These are phyloP conservation scores for Penicillium soppii DNA, from an alignment of 495 filamentous ascomycete genomes.

Conservation along the genomic window DNA sequence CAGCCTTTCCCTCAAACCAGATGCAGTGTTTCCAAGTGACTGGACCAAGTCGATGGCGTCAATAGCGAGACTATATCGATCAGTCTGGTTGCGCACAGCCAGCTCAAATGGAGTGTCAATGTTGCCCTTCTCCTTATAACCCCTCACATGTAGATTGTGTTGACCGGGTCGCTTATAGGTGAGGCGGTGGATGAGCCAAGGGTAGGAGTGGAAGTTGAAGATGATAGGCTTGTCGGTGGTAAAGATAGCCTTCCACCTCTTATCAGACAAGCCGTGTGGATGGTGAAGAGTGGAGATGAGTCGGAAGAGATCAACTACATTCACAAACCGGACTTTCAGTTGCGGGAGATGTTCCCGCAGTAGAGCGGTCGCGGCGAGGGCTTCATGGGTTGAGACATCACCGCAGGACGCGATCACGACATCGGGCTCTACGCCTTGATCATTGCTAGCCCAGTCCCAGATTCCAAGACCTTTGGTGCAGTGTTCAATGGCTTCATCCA, in stretches of 20 bases:
- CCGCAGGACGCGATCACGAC: constrained; percentile 70
- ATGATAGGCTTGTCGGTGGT: constrained; percentile 66
- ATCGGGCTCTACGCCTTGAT: constrained; percentile 62
- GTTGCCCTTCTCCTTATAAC: constrained; percentile 75
- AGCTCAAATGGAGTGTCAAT: constrained; percentile 75
- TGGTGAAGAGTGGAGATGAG: constrained; percentile 63
- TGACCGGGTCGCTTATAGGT: constrained; percentile 67
- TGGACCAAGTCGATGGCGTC: constrained; percentile 67
- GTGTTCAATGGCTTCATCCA: constrained; percentile 66
- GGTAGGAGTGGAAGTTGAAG: constrained; percentile 80
- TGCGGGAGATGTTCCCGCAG: constrained; percentile 62
- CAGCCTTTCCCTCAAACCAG: constrained; percentile 58
- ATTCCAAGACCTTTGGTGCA: constrained; percentile 67
- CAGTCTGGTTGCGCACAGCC: constrained; percentile 68
- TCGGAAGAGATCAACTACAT: constrained; percentile 74
- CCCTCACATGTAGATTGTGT: constrained; percentile 64
- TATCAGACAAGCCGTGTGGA: constrained; percentile 64
- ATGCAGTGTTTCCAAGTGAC: constrained; percentile 55
- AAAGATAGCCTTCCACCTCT: constrained; percentile 63
- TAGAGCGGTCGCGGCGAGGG: constrained; percentile 65
- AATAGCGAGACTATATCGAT: constrained; percentile 69
- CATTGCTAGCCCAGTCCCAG: constrained; percentile 59
- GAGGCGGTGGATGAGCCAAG: constrained; percentile 70
- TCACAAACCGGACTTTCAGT: constrained; percentile 71
- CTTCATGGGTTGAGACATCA: constrained; percentile 68